These are phyloP conservation scores for Cochlearia excelsa DNA, from an alignment of 345 rosid genomes.

Conservation along the genomic window DNA sequence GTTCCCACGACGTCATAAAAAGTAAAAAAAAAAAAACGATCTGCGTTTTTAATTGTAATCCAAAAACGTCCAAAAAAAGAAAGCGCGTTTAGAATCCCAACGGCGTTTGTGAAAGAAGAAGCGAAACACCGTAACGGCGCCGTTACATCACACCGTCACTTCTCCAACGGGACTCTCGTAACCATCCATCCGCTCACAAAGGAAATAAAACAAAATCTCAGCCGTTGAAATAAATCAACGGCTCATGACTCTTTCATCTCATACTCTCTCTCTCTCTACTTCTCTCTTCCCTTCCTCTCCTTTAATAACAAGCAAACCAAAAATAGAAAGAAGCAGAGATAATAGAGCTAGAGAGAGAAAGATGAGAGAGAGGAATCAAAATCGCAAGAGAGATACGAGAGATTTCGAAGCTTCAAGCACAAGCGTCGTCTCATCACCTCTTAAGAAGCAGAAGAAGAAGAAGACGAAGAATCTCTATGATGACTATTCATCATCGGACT, in stretches of 20 bases:
- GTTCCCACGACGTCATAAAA: conserved; percentile 20
- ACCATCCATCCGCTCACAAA: neutral
- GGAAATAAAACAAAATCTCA: conserved; percentile 33
- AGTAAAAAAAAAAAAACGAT: neutral
- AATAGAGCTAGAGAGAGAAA: conserved; percentile 8
- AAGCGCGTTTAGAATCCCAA: conserved; percentile 27
- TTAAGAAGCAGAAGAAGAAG: conserved; percentile 12
- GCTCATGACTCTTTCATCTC: conserved; percentile 15
- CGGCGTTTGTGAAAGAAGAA: conserved; percentile 23
- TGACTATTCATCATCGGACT: neutral
- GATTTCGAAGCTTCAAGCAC: conserved; percentile 34
- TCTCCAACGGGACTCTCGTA: neutral
- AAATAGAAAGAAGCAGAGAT: conserved; percentile 31
- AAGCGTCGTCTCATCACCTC: conserved; percentile 26
- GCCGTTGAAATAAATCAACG: conserved; percentile 43
- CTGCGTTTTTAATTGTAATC: conserved; percentile 24
- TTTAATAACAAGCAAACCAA: conserved; percentile 21
- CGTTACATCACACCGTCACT: conserved; percentile 8
- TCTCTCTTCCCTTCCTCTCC: neutral
- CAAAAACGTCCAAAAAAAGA: conserved; percentile 11
- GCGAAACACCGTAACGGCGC: conserved; percentile 31
- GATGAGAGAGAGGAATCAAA: conserved; percentile 37
- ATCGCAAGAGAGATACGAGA: conserved; percentile 25
- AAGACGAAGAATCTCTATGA: too few relatives aligned
- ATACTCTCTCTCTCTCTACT: conserved; percentile 12